Percentiles rank a stretch among this genome's conserved stretches.
Conservation (phyloP, 352 stramenopile species). For the Phytophthora citrophthora region DNA sequence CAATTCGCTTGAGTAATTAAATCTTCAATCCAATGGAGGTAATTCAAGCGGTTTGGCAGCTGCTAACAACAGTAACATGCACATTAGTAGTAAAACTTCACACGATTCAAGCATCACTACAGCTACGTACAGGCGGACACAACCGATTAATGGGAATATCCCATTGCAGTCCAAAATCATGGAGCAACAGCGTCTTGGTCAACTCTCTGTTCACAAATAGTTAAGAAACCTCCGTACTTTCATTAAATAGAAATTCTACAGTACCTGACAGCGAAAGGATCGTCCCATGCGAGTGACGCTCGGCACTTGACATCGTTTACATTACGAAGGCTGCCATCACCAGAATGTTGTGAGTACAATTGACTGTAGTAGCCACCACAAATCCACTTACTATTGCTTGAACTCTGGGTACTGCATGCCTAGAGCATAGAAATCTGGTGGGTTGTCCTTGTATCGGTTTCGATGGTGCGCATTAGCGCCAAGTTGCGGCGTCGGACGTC, state of each 20-base stretch:
- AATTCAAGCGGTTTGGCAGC: conserved; percentile 93
- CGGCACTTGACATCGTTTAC: conserved; percentile 63
- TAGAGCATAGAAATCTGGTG: conserved; percentile 83
- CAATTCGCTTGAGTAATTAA: conserved; percentile 69
- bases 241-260: not conserved
- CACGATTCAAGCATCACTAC: not conserved
- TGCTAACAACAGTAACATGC: conserved; percentile 45
- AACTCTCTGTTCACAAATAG: conserved; percentile 69
- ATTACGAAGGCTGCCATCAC: conserved; percentile 56
- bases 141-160: conserved; percentile 92
- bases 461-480: conserved; percentile 68
- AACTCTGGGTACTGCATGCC: conserved; percentile 66
- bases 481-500: conserved; percentile 65
- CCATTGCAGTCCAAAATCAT: conserved; percentile 92
- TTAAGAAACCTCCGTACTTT: not conserved
- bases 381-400: conserved; percentile 60
- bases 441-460: conserved; percentile 74
- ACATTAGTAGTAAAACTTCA: conserved; percentile 4
- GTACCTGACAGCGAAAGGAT: conserved; percentile 79
- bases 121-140: conserved; percentile 90
- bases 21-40: conserved; percentile 96
- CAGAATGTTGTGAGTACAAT: not conserved
- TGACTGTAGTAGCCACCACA: not conserved
- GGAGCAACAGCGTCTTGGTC: conserved; percentile 91
- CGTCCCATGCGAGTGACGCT: conserved; percentile 71